These are phyloP conservation scores for Chamaenerion angustifolium DNA, from an alignment of 345 rosid genomes.

Conservation along the genomic window DNA sequence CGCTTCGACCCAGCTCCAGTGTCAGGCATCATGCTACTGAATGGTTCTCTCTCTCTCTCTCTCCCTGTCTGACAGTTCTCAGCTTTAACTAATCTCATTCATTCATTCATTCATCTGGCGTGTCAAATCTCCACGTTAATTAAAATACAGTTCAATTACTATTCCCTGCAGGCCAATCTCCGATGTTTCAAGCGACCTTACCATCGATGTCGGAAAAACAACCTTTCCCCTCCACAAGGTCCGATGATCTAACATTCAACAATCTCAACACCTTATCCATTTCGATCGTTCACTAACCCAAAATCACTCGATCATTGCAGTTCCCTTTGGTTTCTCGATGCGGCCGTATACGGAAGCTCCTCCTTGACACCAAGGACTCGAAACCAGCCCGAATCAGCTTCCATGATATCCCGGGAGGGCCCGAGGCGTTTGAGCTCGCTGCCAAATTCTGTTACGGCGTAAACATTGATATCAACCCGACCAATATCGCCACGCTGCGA, in stretches of 20 bases:
- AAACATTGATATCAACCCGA: constrained; percentile 54
- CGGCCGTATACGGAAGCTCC: constrained; percentile 59
- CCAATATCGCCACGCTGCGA: constrained; percentile 54
- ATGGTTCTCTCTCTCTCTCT: constrained; percentile 32
- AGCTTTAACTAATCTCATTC: not conserved
- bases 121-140: no score
- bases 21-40: constrained; percentile 75
- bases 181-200: constrained; percentile 87
- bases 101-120: no score
- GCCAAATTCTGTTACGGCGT: constrained; percentile 94
- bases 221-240: constrained; percentile 91
- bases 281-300: no score
- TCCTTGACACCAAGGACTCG: constrained; percentile 52
- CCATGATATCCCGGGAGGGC: constrained; percentile 60
- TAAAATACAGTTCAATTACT: no score
- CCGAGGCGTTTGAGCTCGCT: constrained; percentile 82
- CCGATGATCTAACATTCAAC: no score
- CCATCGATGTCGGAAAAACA: constrained; percentile 62
- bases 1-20: constrained; percentile 68
- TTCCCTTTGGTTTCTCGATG: constrained; percentile 91
- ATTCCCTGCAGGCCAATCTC: constrained; percentile 69
- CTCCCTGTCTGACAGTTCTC: not conserved
- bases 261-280: not conserved
- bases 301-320: no score
- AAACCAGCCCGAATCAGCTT: constrained; percentile 40